A percentile compares a stretch with the other conserved stretches of the same genome.
Conservation (phyloP, 2,329 filamentous ascomycete genomes). For the Hymenoscyphus infarciens region DNA sequence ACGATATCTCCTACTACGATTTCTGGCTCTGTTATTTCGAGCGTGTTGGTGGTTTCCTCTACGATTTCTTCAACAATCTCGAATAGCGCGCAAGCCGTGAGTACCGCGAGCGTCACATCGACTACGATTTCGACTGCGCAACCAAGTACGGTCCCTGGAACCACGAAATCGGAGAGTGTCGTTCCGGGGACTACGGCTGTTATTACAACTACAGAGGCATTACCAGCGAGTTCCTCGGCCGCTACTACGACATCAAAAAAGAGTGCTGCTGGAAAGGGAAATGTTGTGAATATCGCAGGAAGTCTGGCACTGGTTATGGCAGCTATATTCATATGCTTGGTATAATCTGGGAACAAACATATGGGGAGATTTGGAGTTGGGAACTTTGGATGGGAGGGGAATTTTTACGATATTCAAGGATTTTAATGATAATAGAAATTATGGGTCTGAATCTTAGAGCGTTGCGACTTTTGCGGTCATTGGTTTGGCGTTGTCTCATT, state of each 20-base stretch:
- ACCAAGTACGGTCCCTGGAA: constrained; percentile 11
- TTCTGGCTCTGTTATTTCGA: constrained; percentile 1
- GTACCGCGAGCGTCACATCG: not conserved
- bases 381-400: no score
- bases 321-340: not conserved
- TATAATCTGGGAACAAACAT: no score
- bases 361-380: no score
- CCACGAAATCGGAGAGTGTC: constrained; percentile 13
- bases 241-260: constrained; percentile 2
- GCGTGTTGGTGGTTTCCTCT: not conserved
- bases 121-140: constrained; percentile 4
- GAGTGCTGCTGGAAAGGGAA: constrained; percentile 2
- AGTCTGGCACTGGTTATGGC: not conserved
- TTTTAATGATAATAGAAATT: no score
- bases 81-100: constrained; percentile 1
- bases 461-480: no score
- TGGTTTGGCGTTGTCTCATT: no score
- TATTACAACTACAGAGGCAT: constrained; percentile 13
- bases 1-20: constrained; percentile 18
- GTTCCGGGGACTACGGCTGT: constrained; percentile 8
- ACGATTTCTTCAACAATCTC: constrained; percentile 3
- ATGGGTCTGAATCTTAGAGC: no score
- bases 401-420: no score
- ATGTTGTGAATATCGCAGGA: not conserved
- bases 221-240: not conserved